Conservation (phyloP, 441 rosid genomes). For the Eruca vesicaria region DNA sequence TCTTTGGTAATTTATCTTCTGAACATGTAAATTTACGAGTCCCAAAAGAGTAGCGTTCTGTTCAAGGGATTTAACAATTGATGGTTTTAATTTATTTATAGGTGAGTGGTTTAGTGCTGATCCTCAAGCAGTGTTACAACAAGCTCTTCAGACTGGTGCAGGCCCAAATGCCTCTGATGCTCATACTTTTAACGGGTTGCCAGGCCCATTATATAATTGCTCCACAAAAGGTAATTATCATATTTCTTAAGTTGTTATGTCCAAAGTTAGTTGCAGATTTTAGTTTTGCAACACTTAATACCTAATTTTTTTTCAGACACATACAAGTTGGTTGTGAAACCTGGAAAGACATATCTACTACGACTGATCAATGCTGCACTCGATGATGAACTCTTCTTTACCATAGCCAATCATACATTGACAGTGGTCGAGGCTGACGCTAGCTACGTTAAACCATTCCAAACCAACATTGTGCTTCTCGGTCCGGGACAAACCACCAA, state of each 20-base stretch:
- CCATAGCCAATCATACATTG: constrained; percentile 63
- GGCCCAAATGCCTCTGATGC: constrained; percentile 77
- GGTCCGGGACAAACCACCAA: constrained; percentile 75
- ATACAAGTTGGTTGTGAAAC: constrained; percentile 48
- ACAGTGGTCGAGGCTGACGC: constrained; percentile 80
- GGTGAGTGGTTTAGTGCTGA: constrained; percentile 84
- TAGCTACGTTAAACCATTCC: constrained; percentile 63
- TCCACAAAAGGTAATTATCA: constrained; percentile 49
- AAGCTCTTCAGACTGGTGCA: constrained; percentile 61
- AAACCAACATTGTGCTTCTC: constrained; percentile 42
- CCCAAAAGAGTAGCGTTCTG: not conserved
- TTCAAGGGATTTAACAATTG: not conserved
- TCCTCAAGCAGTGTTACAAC: constrained; percentile 56
- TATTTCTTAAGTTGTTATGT: not conserved
- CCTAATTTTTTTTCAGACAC: constrained; percentile 31
- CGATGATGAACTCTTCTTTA: constrained; percentile 67
- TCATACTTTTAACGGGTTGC: constrained; percentile 66
- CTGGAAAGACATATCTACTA: constrained; percentile 53
- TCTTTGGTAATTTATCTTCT: constrained; percentile 44
- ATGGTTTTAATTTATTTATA: constrained; percentile 13
- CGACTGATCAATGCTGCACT: constrained; percentile 60
- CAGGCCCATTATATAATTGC: constrained; percentile 76
- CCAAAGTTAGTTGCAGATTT: not conserved
- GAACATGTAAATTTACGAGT: not conserved
- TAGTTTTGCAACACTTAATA: not conserved